Base-by-base conservation (phyloP, 2,329 filamentous ascomycete genomes). In the Gyromitra esculenta region DNA sequence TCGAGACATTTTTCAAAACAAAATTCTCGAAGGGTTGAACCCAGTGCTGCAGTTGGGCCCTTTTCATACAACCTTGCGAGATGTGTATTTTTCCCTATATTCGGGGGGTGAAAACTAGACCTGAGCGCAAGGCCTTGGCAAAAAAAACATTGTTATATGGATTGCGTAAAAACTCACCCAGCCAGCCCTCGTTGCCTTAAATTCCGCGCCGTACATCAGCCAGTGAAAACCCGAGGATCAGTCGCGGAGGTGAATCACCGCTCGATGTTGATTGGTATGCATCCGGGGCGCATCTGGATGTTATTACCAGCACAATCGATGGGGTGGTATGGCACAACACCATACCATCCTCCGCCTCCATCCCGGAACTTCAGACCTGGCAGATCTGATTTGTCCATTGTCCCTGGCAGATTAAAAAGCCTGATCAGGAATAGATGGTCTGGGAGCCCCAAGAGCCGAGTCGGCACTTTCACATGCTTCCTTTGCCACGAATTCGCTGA, bases 211-310 rank as follows among this genome's bases (percentile, higher is more conserved):
- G 35, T 35, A 6, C 35, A 37, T 31, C 62, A 62, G 31, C 68
- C 68, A 68, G 62, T 68, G 56, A 60, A 41, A 66, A 37, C 35
- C 43, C 18, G 39, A 48, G 60, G 45, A 63, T n/a, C 57, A 43
- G 69, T 60, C 39, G 67, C 60, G 62, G 68, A 76, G 73, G 39
- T 63, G 37, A 76, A 76, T 18, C 45, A 67, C 68, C 73, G 68
- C 54, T 45, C 25, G 68, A 67, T 39, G 62, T 21, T 68, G 73
- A 76, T 73, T 76, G 73, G 71, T 68, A 62, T 56, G 63, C 48
- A 39, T 48, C 35, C 52, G n/a, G 21, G 25, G 48, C 60, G 54
- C 39, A 72, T 72, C 50, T 59, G 21, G 8, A 65, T 66, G 31
- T 57, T 48, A 39, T 60, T 54, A 54, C 68, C 41, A 68, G 21